Evolutionary conservation across 1,139 yeast genomes (phyloP).

Genomic region (Pneumocystis sp.): DNA sequence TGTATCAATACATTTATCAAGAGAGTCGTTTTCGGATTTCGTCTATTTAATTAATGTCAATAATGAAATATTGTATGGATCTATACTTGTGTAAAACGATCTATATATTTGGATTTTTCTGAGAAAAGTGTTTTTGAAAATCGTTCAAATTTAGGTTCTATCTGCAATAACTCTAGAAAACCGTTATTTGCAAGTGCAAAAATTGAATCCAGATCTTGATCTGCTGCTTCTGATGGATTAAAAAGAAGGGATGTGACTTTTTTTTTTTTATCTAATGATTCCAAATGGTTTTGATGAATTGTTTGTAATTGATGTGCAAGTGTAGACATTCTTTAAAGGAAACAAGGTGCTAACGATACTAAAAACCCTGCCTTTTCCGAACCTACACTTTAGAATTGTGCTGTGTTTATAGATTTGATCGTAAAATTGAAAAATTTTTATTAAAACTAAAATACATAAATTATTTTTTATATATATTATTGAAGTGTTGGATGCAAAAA

Average conservation of each 20-base stretch:
- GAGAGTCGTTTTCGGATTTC: conserved; percentile 54
- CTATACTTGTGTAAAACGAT: conserved; percentile 53
- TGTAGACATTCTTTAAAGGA: background rate
- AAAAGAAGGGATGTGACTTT: conserved; percentile 52
- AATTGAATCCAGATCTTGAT: conserved; percentile 81
- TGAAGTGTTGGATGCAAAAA: background rate
- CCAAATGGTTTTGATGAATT: background rate
- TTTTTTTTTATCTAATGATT: background rate
- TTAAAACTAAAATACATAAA: background rate
- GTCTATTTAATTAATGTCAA: conserved; percentile 23
- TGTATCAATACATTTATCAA: conserved; percentile 59
- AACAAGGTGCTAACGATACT: background rate
- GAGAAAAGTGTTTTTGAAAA: conserved; percentile 65
- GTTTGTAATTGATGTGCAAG: background rate
- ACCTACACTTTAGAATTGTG: background rate
- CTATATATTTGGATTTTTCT: conserved; percentile 62
- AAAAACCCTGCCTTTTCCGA: background rate
- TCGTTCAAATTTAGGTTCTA: conserved; percentile 60
- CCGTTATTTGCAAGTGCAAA: conserved; percentile 64
- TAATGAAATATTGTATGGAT: background rate
- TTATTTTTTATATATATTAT: background rate
- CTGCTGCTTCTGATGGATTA: conserved; percentile 74
- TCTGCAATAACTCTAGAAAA: conserved; percentile 48
- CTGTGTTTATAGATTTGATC: background rate
- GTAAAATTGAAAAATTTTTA: background rate